Base-by-base conservation (phyloP, 208 protist genomes). In the Trypanosoma theileri region DNA sequence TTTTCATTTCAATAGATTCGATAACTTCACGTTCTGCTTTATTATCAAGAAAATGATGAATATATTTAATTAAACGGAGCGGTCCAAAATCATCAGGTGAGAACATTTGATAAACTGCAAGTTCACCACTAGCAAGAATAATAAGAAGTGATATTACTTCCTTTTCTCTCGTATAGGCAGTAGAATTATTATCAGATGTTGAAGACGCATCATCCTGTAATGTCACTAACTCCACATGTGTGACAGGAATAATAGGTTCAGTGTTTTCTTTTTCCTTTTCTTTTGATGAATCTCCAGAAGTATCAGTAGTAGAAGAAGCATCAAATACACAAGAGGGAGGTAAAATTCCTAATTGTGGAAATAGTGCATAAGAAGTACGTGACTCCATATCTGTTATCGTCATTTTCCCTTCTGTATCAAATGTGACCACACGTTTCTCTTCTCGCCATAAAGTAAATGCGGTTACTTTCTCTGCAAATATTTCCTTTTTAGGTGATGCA, bases 21-120 rank as follows among this genome's bases (percentile, higher is more conserved):
- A 93, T 79, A 31, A 85, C 58, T 58, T 96, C 91, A 28, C 69
- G 66, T 58, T 92, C 82, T 3, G 82, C 79, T 46, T 79, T 69
- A 12, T 82, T 73, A 69, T 96, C 86, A n/a, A 94, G 66, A 40
- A 94, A 75, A 71, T 94, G 85, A 57, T 93, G 71, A 19, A 92
- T 52, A 26, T 65, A 59, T 68, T 96, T 96, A n/a, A 89, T 57
- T 14, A 92, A 75, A 13, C 91, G 82, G 14, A 75, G 76, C 12
- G 78, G 79, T 0, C 73, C 84, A 69, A 81, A 68, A 41, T 45
- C 41, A 58, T 89, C 85, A 0, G 57, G 40, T 3, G 51, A 54
- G 0, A 86, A 48, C 1, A 94, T 54, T 6, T 74, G 73, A 71
- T 96, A 96, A 1, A 85, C 88, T 6, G 89, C 63, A 14, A 96